Percentiles rank a stretch among this genome's conserved stretches.
Evolutionary conservation across 495 filamentous ascomycete genomes (phyloP).

Genomic region (Parathielavia appendiculata): DNA sequence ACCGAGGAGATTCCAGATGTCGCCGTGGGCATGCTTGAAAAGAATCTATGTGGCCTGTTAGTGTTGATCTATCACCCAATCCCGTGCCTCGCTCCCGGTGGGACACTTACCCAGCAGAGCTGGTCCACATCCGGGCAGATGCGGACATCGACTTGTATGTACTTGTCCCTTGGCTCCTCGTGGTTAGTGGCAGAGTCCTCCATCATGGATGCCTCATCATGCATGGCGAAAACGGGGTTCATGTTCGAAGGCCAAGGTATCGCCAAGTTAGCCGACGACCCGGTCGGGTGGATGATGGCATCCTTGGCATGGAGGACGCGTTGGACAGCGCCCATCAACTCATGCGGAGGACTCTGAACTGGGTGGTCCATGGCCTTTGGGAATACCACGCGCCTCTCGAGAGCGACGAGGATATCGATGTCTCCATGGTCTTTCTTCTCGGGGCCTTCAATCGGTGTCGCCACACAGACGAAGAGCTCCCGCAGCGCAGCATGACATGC

Average conservation of each 20-base stretch:
- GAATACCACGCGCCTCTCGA: slow-evolving; percentile 29
- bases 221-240: neutral
- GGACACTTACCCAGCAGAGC: slow-evolving; percentile 47
- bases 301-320: slow-evolving; percentile 30
- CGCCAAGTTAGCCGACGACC: slow-evolving; percentile 38
- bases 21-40: slow-evolving; percentile 60
- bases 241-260: slow-evolving; percentile 45
- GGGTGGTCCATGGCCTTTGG: slow-evolving; percentile 9
- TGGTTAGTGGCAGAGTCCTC: slow-evolving; percentile 12
- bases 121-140: slow-evolving; percentile 39
- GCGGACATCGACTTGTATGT: slow-evolving; percentile 62
- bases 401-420: slow-evolving; percentile 53
- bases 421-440: slow-evolving; percentile 54
- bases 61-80: neutral
- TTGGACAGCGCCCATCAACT: slow-evolving; percentile 23
- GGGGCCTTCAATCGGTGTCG: slow-evolving; percentile 50
- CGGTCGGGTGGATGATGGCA: slow-evolving; percentile 27
- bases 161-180: slow-evolving; percentile 25
- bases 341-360: neutral
- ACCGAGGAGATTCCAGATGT: slow-evolving; percentile 62
- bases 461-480: slow-evolving; percentile 43
- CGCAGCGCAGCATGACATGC: slow-evolving; percentile 39
- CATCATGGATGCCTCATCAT: neutral
- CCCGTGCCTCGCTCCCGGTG: neutral
- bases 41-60: slow-evolving; percentile 27